A percentile compares a stretch with the other conserved stretches of the same genome.
Evolutionary conservation across 1,284 basidiomycete species (phyloP).

Genomic region (Pseudozyma sp.): DNA sequence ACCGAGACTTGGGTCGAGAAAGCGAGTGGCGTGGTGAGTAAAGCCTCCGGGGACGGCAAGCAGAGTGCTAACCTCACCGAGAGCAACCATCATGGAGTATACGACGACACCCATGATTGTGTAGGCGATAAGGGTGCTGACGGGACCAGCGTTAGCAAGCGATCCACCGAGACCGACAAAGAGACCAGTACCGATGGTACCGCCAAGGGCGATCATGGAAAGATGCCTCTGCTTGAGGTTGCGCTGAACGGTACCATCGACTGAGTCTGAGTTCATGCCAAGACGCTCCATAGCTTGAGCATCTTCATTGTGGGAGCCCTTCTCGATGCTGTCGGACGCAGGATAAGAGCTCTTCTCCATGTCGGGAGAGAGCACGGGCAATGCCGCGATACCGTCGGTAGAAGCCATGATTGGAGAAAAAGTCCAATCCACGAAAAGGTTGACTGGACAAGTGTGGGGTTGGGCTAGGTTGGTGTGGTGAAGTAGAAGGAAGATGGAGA

Average conservation of each 20-base stretch:
- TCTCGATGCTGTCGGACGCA: slow-evolving; percentile 24
- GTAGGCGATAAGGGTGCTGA: slow-evolving; percentile 70
- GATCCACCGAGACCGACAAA: slow-evolving; percentile 81
- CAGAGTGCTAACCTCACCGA: slow-evolving; percentile 73
- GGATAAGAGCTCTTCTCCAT: slow-evolving; percentile 34
- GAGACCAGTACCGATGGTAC: slow-evolving; percentile 67
- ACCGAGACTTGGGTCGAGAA: slow-evolving; percentile 82
- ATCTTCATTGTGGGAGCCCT: slow-evolving; percentile 16
- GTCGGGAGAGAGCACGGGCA: slow-evolving; percentile 19
- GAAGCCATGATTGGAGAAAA: slow-evolving; percentile 16
- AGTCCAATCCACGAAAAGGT: not conserved
- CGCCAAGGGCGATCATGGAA: slow-evolving; percentile 62
- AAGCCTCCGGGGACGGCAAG: slow-evolving; percentile 77
- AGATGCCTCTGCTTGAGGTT: slow-evolving; percentile 59
- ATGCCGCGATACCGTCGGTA: slow-evolving; percentile 11
- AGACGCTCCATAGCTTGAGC: slow-evolving; percentile 26
- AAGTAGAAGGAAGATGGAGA: slow-evolving; percentile 1
- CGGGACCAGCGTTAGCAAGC: slow-evolving; percentile 71
- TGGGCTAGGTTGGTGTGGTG: not conserved
- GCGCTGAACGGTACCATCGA: slow-evolving; percentile 40
- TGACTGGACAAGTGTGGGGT: not conserved
- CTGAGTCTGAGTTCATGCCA: slow-evolving; percentile 34
- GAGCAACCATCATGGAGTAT: slow-evolving; percentile 68
- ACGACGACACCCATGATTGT: slow-evolving; percentile 65
- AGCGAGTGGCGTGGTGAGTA: slow-evolving; percentile 81